Base-by-base conservation (phyloP, 306 rosid species). In the Prunus davidiana region DNA sequence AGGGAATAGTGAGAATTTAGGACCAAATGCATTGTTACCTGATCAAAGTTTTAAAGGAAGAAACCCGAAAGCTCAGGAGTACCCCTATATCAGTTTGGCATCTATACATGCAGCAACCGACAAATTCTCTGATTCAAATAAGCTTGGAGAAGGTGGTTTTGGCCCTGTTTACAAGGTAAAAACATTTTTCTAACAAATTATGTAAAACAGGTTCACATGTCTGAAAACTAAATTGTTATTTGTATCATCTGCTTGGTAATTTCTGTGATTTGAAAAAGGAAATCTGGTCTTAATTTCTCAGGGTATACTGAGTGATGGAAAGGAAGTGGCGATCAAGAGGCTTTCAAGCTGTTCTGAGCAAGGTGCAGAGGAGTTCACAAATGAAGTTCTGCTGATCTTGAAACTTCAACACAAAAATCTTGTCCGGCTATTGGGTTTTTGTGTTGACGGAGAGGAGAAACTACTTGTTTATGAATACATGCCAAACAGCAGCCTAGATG, bases 111-210 rank as follows among this genome's bases (percentile, higher is more conserved):
- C 13, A 27, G 97, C 91, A 62, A 90, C 93, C 52, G 27, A 78
- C 55, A 80, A 86, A 50, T 92, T 92, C 28, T 86, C 86, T 50
- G 79, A 74, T 69, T 78, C 81, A 65, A 88, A 89, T 66, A 84
- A 80, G 85, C 93, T 91, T 10, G 97, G 97, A 38, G 81, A 88
- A 83, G 94, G 94, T 67, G 94, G 97, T 45, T 91, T 91, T 85
- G 97, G 97, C 11, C 84, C 92, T 19, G 97, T 91, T 77, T 91
- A 84, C 80, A 89, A 87, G 90, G 96, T 90, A 20, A 74, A 14
- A 15, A 6, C 13, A 5, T 32, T 55, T 18, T 4, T 50, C 51
- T 32, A 57, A 61, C 8, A 22, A 13, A 25, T 49, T 69, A n/a
- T 14, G 30, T 2, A 49, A 49, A 49, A 12, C 43, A 38, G 43